Percentiles rank a stretch among this genome's conserved stretches.
Conservation (phyloP, 75 land plant species). For the Gnetum montanum region DNA sequence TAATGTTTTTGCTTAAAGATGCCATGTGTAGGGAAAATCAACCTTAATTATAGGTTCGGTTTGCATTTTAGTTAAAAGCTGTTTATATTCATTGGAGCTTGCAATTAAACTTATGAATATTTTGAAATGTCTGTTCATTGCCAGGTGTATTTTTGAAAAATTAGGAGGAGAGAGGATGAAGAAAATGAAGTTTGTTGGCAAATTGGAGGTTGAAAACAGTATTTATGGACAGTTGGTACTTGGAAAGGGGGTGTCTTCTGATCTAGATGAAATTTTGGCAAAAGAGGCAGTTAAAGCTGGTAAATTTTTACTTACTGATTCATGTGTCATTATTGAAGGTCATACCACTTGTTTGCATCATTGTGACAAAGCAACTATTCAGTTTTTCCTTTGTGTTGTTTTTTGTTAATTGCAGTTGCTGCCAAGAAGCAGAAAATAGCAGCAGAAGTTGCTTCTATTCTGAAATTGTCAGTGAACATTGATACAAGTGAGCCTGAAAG, state of each 20-base stretch:
- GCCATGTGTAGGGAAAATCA: no score
- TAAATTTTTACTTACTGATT: conserved; percentile 11
- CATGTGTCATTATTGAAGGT: not conserved
- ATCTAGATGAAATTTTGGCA: conserved; percentile 65
- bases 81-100: not conserved
- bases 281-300: conserved; percentile 75
- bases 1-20: no score
- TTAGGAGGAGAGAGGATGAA: conserved; percentile 54
- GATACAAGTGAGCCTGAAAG: conserved; percentile 48
- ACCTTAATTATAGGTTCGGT: no score
- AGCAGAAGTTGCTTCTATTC: conserved; percentile 67
- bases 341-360: not conserved
- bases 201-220: conserved; percentile 68
- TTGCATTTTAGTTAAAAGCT: not conserved
- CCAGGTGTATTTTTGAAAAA: conserved; percentile 59
- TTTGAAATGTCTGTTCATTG: not conserved
- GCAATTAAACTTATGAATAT: not conserved
- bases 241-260: conserved; percentile 45
- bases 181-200: conserved; percentile 57
- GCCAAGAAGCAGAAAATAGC: conserved; percentile 87
- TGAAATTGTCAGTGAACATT: conserved; percentile 68
- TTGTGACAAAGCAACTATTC: not conserved
- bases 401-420: conserved; percentile 36
- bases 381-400: not conserved
- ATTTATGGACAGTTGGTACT: conserved; percentile 66